phyloP scores from a whole-genome alignment of 78 protist species.

The Carpediemonas membranifera region DNA sequence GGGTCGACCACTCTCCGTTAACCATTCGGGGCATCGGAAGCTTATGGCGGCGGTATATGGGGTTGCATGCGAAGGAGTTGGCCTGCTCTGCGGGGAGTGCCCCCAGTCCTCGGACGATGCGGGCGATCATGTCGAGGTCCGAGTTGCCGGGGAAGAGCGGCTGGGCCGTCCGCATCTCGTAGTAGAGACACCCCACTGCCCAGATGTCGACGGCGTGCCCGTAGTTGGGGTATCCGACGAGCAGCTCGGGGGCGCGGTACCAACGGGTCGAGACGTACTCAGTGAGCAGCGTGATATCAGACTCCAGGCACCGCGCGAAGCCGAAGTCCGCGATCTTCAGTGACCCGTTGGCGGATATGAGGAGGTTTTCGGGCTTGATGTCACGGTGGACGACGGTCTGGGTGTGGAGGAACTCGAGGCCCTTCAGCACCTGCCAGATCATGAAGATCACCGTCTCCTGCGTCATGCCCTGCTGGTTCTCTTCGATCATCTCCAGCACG shows the following conservation, averaged over 20 bases:
- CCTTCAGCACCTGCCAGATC: constrained; percentile 27
- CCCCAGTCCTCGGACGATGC: too few species aligned
- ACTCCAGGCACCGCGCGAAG: constrained; percentile 35
- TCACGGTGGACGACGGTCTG: constrained; percentile 26
- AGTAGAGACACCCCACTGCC: constrained; percentile 59
- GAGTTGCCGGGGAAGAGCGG: constrained; percentile 61
- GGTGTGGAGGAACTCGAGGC: constrained; percentile 31
- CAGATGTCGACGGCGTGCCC: constrained; percentile 49
- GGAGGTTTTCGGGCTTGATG: constrained; percentile 54
- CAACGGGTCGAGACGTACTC: constrained; percentile 58
- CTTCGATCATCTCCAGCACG: constrained; percentile 44
- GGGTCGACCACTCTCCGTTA: too few species aligned
- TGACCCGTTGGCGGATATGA: constrained; percentile 24
- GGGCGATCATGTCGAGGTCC: constrained; percentile 49
- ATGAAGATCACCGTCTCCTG: not conserved
- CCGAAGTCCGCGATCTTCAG: constrained; percentile 55
- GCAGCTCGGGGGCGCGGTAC: constrained; percentile 60
- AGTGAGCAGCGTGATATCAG: constrained; percentile 34
- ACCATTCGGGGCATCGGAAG: too few species aligned
- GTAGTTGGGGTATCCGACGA: constrained; percentile 35
- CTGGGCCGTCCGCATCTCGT: constrained; percentile 48
- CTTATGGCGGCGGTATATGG: too few species aligned
- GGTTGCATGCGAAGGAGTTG: too few species aligned
- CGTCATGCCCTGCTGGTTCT: constrained; percentile 23
- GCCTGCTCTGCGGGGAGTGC: too few species aligned